Percentiles rank a stretch among this genome's conserved stretches.
These are phyloP conservation scores for Talaromyces sp. DNA, from an alignment of 2,329 filamentous ascomycete genomes.

Conservation along the genomic window DNA sequence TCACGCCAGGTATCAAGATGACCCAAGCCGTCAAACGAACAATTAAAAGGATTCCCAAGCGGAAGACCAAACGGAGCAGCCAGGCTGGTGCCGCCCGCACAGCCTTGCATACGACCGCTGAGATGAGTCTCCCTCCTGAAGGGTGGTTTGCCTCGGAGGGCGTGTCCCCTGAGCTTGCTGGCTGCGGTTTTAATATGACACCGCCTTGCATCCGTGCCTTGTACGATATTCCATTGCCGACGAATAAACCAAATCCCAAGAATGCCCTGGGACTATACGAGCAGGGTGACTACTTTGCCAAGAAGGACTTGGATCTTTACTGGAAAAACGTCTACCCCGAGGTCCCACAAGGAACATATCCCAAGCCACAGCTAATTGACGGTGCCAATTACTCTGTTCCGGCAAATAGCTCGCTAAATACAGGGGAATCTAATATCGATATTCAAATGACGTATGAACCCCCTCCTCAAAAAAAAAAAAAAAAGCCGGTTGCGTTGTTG, in stretches of 20 bases:
- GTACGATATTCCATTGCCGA: constrained; percentile 8
- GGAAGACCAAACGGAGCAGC: neutral
- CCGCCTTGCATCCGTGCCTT: constrained; percentile 8
- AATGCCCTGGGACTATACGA: constrained; percentile 11
- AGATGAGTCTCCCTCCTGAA: neutral
- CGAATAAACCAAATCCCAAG: constrained; percentile 3
- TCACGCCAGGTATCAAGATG: constrained; percentile 10
- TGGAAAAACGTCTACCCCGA: constrained; percentile 9
- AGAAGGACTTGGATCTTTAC: constrained; percentile 10
- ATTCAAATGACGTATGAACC: constrained; percentile 44
- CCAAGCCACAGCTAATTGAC: constrained; percentile 13
- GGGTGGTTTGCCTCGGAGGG: neutral
- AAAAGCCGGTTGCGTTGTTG: neutral
- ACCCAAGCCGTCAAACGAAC: constrained; percentile 10
- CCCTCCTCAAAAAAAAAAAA: neutral
- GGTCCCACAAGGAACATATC: constrained; percentile 10
- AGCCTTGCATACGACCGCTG: neutral
- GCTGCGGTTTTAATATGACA: constrained; percentile 10
- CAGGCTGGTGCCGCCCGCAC: neutral
- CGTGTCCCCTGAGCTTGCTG: neutral
- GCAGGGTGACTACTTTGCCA: constrained; percentile 12
- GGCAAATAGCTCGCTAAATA: constrained; percentile 26
- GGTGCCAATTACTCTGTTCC: constrained; percentile 37
- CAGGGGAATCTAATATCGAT: constrained; percentile 51
- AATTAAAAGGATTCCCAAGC: neutral